phyloP scores from a whole-genome alignment of 768 basidiomycete species.

The Mycena leptocephala region DNA sequence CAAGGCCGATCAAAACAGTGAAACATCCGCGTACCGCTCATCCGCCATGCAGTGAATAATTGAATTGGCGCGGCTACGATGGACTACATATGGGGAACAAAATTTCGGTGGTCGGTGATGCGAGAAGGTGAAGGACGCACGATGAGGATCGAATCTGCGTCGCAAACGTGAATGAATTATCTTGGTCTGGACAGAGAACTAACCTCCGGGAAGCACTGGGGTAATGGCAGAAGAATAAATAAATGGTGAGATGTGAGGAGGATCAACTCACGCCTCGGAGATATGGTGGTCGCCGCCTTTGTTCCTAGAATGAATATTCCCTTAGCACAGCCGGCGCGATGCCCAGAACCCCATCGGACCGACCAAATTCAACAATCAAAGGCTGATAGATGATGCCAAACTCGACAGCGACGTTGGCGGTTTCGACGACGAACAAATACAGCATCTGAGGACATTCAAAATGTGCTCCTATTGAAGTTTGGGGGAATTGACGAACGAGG shows the following conservation, averaged over 20 bases:
- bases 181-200: background rate
- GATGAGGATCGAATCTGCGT: slow-evolving; percentile 22
- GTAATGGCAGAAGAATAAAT: background rate
- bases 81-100: background rate
- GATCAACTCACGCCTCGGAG: slow-evolving; percentile 20
- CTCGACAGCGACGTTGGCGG: slow-evolving; percentile 18
- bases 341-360: background rate
- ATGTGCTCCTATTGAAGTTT: no score
- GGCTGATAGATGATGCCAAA: slow-evolving; percentile 25
- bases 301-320: background rate
- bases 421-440: slow-evolving; percentile 25
- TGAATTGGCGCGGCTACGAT: slow-evolving; percentile 27
- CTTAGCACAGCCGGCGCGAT: background rate
- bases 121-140: background rate
- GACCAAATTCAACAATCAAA: slow-evolving; percentile 19
- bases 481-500: background rate
- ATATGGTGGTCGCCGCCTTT: background rate
- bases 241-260: no score
- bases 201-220: slow-evolving; percentile 18
- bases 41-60: slow-evolving; percentile 30
- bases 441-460: slow-evolving; percentile 8
- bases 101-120: background rate
- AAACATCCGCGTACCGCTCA: background rate
- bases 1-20: background rate
- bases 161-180: background rate